Conservation (phyloP, 2,329 filamentous ascomycete species). For the Pyrenophora seminiperda region DNA sequence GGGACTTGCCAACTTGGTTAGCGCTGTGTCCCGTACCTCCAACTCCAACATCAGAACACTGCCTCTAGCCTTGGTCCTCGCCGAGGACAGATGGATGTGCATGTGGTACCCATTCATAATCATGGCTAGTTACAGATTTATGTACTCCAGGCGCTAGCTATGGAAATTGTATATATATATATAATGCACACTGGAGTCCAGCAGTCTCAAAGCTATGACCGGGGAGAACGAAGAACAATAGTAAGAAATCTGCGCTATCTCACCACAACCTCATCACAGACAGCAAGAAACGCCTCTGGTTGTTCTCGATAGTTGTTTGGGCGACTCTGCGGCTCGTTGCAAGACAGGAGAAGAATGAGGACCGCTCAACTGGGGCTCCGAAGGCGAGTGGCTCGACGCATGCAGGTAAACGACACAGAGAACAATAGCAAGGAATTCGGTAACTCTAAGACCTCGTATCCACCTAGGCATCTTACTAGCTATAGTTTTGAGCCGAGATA, state of each 20-base stretch:
- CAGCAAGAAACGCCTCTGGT: conserved; percentile 18
- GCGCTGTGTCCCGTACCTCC: too few relatives aligned
- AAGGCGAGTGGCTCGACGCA: conserved; percentile 5
- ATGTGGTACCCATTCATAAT: neutral
- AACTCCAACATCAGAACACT: too few relatives aligned
- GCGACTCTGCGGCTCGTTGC: conserved; percentile 5
- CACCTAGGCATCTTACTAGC: neutral
- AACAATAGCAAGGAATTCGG: conserved; percentile 31
- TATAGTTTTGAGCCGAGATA: conserved; percentile 13
- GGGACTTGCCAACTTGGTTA: neutral
- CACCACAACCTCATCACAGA: conserved; percentile 10
- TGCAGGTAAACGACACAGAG: conserved; percentile 14
- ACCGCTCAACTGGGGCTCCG: conserved; percentile 1
- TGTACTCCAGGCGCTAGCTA: neutral
- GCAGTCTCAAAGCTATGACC: conserved; percentile 25
- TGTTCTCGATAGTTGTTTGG: conserved; percentile 1
- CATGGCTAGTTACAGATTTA: neutral
- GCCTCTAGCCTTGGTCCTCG: neutral
- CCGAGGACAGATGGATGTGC: neutral
- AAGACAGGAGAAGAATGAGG: conserved; percentile 21
- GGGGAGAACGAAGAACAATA: conserved; percentile 41
- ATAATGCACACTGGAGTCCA: conserved; percentile 4
- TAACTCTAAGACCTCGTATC: conserved; percentile 8
- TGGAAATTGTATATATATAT: neutral
- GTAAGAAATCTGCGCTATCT: conserved; percentile 33